These are phyloP conservation scores for Tricladium varicosporioides DNA, from an alignment of 2,329 filamentous ascomycete genomes.

Conservation along the genomic window DNA sequence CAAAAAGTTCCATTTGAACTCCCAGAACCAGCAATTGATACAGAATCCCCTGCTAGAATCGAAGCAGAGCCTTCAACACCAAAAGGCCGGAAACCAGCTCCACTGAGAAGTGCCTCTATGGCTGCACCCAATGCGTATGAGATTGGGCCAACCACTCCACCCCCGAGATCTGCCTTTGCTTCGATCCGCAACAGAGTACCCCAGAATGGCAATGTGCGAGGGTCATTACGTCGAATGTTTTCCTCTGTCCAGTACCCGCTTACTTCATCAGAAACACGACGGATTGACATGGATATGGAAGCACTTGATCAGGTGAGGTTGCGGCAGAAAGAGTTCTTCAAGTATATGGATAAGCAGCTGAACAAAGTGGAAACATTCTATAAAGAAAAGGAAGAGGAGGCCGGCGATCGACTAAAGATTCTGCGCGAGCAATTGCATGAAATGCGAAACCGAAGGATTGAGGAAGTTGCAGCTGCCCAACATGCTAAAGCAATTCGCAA, in stretches of 20 bases:
- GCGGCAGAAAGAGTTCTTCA: constrained; percentile 80
- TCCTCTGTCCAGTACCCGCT: constrained; percentile 25
- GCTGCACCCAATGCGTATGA: constrained; percentile 39
- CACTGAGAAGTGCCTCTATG: constrained; percentile 12
- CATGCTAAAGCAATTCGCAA: constrained; percentile 24
- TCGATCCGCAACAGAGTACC: constrained; percentile 20
- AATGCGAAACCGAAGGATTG: constrained; percentile 80
- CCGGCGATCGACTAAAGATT: constrained; percentile 65
- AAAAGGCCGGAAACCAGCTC: constrained; percentile 1
- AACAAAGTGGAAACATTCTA: constrained; percentile 94
- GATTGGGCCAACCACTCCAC: constrained; percentile 36
- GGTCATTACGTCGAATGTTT: constrained; percentile 28
- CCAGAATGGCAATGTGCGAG: constrained; percentile 20
- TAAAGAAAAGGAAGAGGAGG: constrained; percentile 81
- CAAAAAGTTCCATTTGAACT: constrained; percentile 48
- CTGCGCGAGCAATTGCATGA: constrained; percentile 86
- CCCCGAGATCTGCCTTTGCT: constrained; percentile 25
- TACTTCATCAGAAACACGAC: constrained; percentile 41
- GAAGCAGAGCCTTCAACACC: background rate
- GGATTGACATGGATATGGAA: constrained; percentile 49
- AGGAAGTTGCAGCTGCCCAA: constrained; percentile 53
- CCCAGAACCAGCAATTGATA: constrained; percentile 53
- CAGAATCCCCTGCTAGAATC: constrained; percentile 5
- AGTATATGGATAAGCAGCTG: constrained; percentile 79
- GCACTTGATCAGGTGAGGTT: constrained; percentile 64